These are phyloP conservation scores for Vicia faba DNA, from an alignment of 306 rosid species.

Conservation along the genomic window DNA sequence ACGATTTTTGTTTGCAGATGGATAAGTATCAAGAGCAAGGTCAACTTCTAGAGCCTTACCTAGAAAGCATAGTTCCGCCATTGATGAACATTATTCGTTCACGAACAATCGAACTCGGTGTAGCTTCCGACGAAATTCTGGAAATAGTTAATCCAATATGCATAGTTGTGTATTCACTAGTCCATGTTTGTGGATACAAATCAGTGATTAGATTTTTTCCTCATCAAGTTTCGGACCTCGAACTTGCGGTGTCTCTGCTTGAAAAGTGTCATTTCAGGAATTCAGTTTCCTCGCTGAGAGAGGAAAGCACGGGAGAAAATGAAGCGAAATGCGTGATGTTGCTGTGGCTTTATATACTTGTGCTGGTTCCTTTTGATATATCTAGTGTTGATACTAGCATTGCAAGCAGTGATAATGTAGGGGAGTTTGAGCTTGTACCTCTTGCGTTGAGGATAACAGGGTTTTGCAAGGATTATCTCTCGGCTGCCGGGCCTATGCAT, in stretches of 20 bases:
- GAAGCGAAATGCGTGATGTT: constrained; percentile 92
- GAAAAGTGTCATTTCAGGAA: constrained; percentile 68
- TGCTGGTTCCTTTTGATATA: constrained; percentile 92
- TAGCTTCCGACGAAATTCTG: constrained; percentile 58
- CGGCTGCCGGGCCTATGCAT: constrained; percentile 88
- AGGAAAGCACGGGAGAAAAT: constrained; percentile 92
- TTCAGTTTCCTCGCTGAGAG: constrained; percentile 63
- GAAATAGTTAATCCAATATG: constrained; percentile 82
- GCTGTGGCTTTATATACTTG: constrained; percentile 90
- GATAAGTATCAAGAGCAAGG: constrained; percentile 98
- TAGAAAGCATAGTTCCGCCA: constrained; percentile 85
- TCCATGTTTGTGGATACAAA: constrained; percentile 90
- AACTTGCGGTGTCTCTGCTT: constrained; percentile 83
- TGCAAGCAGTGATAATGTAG: constrained; percentile 48
- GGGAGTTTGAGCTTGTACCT: constrained; percentile 68
- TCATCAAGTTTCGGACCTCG: constrained; percentile 95
- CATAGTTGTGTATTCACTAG: constrained; percentile 69
- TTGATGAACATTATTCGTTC: constrained; percentile 75
- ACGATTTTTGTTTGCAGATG: constrained; percentile 52
- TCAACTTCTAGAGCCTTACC: constrained; percentile 87
- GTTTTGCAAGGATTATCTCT: constrained; percentile 82
- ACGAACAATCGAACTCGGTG: constrained; percentile 66
- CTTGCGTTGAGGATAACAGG: constrained; percentile 80
- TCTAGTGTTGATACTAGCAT: constrained; percentile 85
- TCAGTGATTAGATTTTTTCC: constrained; percentile 88